Percentiles rank a stretch among this genome's conserved stretches.
phyloP scores from a whole-genome alignment of 768 basidiomycete species.

The Collybia sordida region DNA sequence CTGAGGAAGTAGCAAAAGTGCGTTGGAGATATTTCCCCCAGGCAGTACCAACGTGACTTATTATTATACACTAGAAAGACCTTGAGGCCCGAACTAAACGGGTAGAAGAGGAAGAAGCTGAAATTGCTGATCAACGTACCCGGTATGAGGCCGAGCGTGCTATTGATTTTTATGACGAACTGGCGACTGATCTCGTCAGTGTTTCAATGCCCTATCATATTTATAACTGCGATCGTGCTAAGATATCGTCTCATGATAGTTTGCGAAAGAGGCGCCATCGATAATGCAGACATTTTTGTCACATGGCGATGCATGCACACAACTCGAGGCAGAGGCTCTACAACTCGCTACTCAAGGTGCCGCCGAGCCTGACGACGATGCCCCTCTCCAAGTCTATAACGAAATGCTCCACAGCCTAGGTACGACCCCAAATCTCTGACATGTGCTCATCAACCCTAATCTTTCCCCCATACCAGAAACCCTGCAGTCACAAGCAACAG shows the following conservation, averaged over 20 bases:
- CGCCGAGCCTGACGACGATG: conserved; percentile 30
- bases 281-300: conserved; percentile 49
- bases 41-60: background rate
- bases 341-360: conserved; percentile 34
- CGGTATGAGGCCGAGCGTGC: conserved; percentile 43
- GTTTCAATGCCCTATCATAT: background rate
- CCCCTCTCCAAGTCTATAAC: conserved; percentile 39
- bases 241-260: conserved; percentile 22
- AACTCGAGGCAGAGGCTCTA: conserved; percentile 41
- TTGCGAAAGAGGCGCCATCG: conserved; percentile 41
- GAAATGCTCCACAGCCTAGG: conserved; percentile 44
- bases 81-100: conserved; percentile 31
- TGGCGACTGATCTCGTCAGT: conserved; percentile 35
- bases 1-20: conserved; percentile 37
- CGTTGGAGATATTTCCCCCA: conserved; percentile 6
- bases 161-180: conserved; percentile 46
- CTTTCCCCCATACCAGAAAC: conserved; percentile 15
- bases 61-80: conserved; percentile 27
- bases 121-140: conserved; percentile 36
- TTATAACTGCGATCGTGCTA: conserved; percentile 1
- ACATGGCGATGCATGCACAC: conserved; percentile 43
- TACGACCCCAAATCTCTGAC: conserved; percentile 24
- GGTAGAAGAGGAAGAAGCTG: conserved; percentile 37
- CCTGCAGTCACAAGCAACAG: conserved; percentile 19
- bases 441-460: conserved; percentile 8